Base-by-base conservation (phyloP, 1,284 basidiomycete genomes). In the Peniophora sp. region DNA sequence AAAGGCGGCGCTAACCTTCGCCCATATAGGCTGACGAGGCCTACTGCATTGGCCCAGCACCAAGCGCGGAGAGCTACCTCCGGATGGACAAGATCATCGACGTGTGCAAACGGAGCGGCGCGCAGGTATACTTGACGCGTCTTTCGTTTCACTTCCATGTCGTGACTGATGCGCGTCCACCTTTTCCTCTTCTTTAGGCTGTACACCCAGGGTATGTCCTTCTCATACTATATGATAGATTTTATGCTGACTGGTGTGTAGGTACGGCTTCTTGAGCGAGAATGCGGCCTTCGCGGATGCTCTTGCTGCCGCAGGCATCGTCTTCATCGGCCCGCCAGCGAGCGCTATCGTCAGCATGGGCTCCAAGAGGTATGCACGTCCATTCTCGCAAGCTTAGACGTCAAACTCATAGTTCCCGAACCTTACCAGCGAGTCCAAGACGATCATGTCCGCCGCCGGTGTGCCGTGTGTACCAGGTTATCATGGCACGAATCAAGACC, bases 381-480 rank as follows among this genome's bases (percentile, higher is more conserved):
- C 34, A 36, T 36, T 36, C n/a, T 10, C 34, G n/a, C n/a, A n/a
- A n/a, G n/a, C n/a, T n/a, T n/a, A n/a, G n/a, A n/a, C n/a, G n/a
- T n/a, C n/a, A n/a, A 42, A 14, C 56, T 49, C 17, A 17, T 20
- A n/a, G 17, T 50, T 35, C 24, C 15, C 44, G 15, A 34, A 18
- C 46, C 24, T 51, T 23, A 23, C 34, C 12, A 32, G 85, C 58
- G 85, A 88, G 70, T 88, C 88, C 18, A 92, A 92, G 68, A 88
- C 87, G 55, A 97, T 97, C 65, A 97, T 97, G 95, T 76, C 79
- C 84, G 87, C 77, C 55, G 95, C 94, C 48, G 85, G 86, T 1
- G 95, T 97, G 0, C 93, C 94, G 1, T 96, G 93, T 62, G 90
- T 97, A 2, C 94, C 95, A 41, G 94, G 88, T 9, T 96, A 93